Evolutionary conservation across 2,329 filamentous ascomycete species (phyloP), one percentile per base, ranked within the genome.

Genomic region (Pseudodiploospora longispora): DNA sequence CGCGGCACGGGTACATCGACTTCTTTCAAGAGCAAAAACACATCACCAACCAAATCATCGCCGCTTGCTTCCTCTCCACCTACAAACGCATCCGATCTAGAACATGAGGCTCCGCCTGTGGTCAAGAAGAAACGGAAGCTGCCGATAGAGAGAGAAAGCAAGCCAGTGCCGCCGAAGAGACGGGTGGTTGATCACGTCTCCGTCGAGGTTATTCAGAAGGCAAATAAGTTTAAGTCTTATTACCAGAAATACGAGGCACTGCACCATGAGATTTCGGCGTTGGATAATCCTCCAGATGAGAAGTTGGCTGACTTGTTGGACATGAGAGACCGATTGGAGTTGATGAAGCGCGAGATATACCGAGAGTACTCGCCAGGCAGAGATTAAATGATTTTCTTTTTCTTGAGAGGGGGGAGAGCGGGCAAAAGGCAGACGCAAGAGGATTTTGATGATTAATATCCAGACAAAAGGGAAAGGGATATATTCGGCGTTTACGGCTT

Each of bases 41-140:
- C 72, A 0, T 80, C 77, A 6, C 78, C 77, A 0, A 68, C 69
- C 41, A 83, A 83, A 57, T 82, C 80, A 3, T 83, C 80, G 7
- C 80, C 79, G 4, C 65, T 83, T 12, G 78, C 78, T n/a, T 78
- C 78, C 2, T 82, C 79, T 6, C 78, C 79, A 9, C 79, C 79
- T 0, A 82, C 79, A 6, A 83, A 82, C 50, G 80, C 78, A 1
- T 82, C 78, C 1, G 79, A 83, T 46, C 62, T 82, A 33, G 78
- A 80, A 30, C 66, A 71, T 51, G 52, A 66, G 37, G 50, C 59
- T 40, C 49, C 57, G n/a, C 55, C 52, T 4, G 44, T 53, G 9
- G 49, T 52, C 10, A 41, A 44, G 10, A 71, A 68, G 60, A 75
- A 75, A 58, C 69, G 69, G 59, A 75, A 75, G 58, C 70, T 72